Percentiles rank a stretch among this genome's conserved stretches.
phyloP scores from a whole-genome alignment of 257 asterid species.

The Solanum etuberosum region DNA sequence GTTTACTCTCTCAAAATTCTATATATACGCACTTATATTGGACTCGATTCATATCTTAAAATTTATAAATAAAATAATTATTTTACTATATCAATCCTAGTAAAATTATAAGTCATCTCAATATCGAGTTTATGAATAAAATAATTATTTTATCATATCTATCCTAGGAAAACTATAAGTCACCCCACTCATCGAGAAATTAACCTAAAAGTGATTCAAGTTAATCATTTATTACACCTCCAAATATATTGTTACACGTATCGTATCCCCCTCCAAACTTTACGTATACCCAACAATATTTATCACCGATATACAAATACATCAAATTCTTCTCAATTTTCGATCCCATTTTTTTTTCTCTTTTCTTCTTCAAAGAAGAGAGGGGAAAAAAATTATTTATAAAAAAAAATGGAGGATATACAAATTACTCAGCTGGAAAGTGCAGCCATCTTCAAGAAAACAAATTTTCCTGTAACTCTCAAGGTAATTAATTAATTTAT shows the following conservation, averaged over 20 bases:
- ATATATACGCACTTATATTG: background rate
- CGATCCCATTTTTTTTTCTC: background rate
- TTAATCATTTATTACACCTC: background rate
- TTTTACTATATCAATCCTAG: background rate
- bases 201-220: background rate
- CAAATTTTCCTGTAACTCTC: conserved; percentile 36
- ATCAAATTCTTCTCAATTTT: background rate
- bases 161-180: background rate
- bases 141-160: background rate
- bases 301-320: background rate
- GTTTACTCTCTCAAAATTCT: background rate
- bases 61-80: no score
- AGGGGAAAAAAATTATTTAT: background rate
- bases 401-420: conserved; percentile 15
- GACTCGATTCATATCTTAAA: background rate
- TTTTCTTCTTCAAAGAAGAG: background rate
- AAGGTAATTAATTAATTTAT: conserved; percentile 13
- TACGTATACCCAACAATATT: background rate
- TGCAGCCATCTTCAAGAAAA: conserved; percentile 30
- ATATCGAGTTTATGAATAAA: background rate
- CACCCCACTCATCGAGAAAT: background rate
- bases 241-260: background rate
- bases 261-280: background rate
- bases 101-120: no score
- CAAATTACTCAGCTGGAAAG: background rate